Evolutionary conservation across 2,329 filamentous ascomycete species (phyloP), one percentile per base, ranked within the genome.

Genomic region (Aureobasidium melanogenum): DNA sequence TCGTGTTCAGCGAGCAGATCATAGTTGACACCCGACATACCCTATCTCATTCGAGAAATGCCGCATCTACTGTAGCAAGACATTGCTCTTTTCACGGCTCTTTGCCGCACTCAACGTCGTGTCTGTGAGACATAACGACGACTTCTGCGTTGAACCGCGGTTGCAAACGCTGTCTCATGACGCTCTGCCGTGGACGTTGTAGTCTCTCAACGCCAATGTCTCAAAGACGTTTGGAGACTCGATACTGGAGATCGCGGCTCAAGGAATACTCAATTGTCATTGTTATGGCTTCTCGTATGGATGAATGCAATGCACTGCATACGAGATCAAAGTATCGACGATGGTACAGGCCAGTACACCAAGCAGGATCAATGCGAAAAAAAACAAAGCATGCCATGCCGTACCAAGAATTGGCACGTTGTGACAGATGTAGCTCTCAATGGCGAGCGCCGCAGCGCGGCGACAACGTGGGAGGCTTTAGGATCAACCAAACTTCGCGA

Each of bases 371-470:
- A 56, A 56, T 30, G 38, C n/a, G 19, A 39, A 15, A 38, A 47
- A 46, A 57, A 36, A 56, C n/a, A 43, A 43, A 34, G 4, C 5
- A 19, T 34, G 24, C 24, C 39, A 17, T 30, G 48, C 48, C 48
- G n/a, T 39, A 32, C 15, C 34, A 19, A 19, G 19, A 17, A 5
- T 30, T 26, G 52, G 39, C 52, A 56, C 52, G 52, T 56, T 56
- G 44, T 56, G 52, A 56, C 26, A 56, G 52, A 56, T 56, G 26
- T 44, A 43, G 38, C 39, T 43, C n/a, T 19, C 6, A 56, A n/a
- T 56, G 52, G 52, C 51, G 26, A 43, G 24, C 3, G 7, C 22
- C 4, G 28, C 30, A 9, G 30, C 30, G 30, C 30, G 30, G 26
- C 10, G n/a, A 38, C n/a, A 28, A 36, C 22, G 50, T 54, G 50